phyloP scores from a whole-genome alignment of 1,139 yeast species.

The Diutina rugosa region DNA sequence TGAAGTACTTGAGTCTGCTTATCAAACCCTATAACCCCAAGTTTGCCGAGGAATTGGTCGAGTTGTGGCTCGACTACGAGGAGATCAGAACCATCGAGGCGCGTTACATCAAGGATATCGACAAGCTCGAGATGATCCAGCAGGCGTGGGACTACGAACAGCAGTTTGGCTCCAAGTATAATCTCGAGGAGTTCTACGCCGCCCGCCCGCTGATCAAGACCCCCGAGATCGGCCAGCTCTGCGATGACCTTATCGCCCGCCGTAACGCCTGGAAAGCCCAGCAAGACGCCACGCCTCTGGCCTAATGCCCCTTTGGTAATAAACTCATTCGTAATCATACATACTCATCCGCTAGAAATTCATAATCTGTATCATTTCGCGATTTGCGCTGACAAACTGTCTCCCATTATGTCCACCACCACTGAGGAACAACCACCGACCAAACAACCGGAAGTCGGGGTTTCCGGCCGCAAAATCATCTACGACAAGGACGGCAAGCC shows the following conservation, averaged over 20 bases:
- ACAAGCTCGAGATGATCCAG: constrained; percentile 81
- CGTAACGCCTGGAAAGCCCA: not conserved
- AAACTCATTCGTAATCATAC: not conserved
- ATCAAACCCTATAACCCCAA: constrained; percentile 49
- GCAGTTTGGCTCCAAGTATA: constrained; percentile 38
- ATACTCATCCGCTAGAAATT: not conserved
- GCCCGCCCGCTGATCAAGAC: constrained; percentile 59
- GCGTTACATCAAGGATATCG: constrained; percentile 82
- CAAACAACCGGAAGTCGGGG: constrained; percentile 30
- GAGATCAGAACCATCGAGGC: constrained; percentile 75
- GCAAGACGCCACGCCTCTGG: not conserved
- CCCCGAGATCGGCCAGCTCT: constrained; percentile 57
- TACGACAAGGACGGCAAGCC: constrained; percentile 88
- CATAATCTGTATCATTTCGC: not conserved
- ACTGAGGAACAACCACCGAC: no score
- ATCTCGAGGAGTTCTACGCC: constrained; percentile 56
- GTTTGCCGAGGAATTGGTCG: constrained; percentile 56
- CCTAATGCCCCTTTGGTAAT: not conserved
- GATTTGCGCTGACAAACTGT: not conserved
- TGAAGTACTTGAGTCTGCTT: constrained; percentile 49
- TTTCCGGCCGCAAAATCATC: constrained; percentile 55
- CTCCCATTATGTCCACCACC: not conserved
- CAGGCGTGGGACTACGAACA: constrained; percentile 89
- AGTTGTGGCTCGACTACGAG: constrained; percentile 86
- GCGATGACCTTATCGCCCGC: constrained; percentile 40